Base-by-base conservation (phyloP, 148 eudicot species). In the Heliamphora exappendiculata region DNA sequence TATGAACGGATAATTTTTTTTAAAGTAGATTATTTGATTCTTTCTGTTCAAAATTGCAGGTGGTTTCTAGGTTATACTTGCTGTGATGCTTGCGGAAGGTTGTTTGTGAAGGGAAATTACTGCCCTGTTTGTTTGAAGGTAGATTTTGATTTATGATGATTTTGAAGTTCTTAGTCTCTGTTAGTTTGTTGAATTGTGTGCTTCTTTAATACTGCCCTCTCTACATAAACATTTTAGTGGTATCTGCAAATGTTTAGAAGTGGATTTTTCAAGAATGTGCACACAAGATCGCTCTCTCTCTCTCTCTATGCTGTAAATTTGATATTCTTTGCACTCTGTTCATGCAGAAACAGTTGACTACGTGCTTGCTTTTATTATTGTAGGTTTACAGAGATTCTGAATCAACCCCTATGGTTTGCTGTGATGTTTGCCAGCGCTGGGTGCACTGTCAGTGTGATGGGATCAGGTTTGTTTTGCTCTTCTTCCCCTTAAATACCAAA, bases 81-180 rank as follows among this genome's bases (percentile, higher is more conserved):
- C 83, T 95, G 99, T 76, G 99, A 95, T 84, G 99, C 99, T 76
- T 95, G 99, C 82, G 99, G 99, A 80, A 95, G 99, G 80, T 88
- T 95, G 84, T 95, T 95, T 79, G 89, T 90, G 58, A 95, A 95
- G 77, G 96, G 96, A 75, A 95, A 95, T 74, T 95, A 95, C 51
- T 95, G 99, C 72, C 97, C 97, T 42, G 97, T 90, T 73, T 95
- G 99, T 85, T 82, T 95, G 84, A 95, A 93, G 99, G 99, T 95
- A 85, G 62, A 36, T 1, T 11, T 34, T 82, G 8, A 0, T 73
- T 16, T 70, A 65, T 57, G 37, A 29, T 60, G 50, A 49, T 41
- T 22, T 76, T 53, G 51, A 67, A 19, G 20, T n/a, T 50, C 22
- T n/a, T 19, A 44, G 58, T 8, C 58, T 44, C 24, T 59, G 14